A percentile compares a stretch with the other conserved stretches of the same genome.
phyloP scores from a whole-genome alignment of 768 basidiomycete genomes.

The Lactarius trivialis region DNA sequence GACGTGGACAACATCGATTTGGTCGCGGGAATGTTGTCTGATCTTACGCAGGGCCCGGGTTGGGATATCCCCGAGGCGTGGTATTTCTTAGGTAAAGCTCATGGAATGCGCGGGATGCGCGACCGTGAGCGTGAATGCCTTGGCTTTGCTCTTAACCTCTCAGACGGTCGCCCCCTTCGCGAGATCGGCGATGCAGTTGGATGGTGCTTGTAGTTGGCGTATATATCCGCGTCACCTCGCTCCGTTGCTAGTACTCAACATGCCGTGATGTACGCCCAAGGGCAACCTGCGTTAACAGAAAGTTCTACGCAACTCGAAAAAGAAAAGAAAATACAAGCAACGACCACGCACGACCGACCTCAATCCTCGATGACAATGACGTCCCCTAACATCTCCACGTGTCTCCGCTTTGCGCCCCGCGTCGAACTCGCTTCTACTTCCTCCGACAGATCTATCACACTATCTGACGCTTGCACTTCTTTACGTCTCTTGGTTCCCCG shows the following conservation, averaged over 20 bases:
- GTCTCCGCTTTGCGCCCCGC: slow-evolving; percentile 20
- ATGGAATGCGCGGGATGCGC: slow-evolving; percentile 64
- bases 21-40: slow-evolving; percentile 72
- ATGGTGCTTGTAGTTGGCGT: slow-evolving; percentile 46
- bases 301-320: neutral
- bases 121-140: slow-evolving; percentile 73
- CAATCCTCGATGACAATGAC: slow-evolving; percentile 24
- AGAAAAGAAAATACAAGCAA: neutral
- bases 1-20: slow-evolving; percentile 57
- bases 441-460: slow-evolving; percentile 15
- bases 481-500: slow-evolving; percentile 21
- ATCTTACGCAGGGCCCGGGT: slow-evolving; percentile 69
- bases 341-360: slow-evolving; percentile 1
- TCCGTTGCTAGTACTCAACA: neutral
- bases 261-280: neutral
- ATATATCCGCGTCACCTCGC: neutral
- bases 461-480: slow-evolving; percentile 2
- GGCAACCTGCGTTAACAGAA: neutral
- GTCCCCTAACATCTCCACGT: slow-evolving; percentile 17
- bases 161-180: slow-evolving; percentile 57
- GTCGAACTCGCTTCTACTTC: slow-evolving; percentile 15
- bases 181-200: slow-evolving; percentile 59
- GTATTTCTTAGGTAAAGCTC: slow-evolving; percentile 84
- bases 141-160: slow-evolving; percentile 55
- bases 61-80: slow-evolving; percentile 95